Percentiles rank a stretch among this genome's conserved stretches.
Evolutionary conservation across 352 stramenopile genomes (phyloP).

Genomic region (Pythium rhizo-oryzae): DNA sequence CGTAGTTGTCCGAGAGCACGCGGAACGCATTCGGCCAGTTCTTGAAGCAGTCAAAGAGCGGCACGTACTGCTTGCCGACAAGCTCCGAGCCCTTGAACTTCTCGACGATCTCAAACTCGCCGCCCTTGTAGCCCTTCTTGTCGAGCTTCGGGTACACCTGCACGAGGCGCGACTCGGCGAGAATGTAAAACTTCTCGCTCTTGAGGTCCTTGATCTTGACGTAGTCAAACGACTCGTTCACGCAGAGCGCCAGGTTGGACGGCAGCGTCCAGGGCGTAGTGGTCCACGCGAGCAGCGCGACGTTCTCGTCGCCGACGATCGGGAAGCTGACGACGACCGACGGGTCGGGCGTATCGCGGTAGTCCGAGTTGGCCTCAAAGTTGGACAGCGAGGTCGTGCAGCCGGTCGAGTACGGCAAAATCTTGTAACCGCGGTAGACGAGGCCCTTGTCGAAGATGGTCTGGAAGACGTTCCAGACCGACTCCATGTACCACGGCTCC

Average conservation of each 20-base stretch:
- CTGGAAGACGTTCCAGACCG: constrained; percentile 99
- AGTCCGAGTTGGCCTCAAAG: constrained; percentile 99
- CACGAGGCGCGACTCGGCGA: constrained; percentile 92
- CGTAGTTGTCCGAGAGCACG: constrained; percentile 98
- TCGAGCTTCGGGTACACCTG: constrained; percentile 98
- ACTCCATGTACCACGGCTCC: constrained; percentile 99
- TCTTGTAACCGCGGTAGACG: constrained; percentile 99
- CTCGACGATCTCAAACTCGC: constrained; percentile 92
- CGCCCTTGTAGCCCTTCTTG: constrained; percentile 97
- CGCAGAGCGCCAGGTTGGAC: constrained; percentile 98
- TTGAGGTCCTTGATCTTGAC: constrained; percentile 97
- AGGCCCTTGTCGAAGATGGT: constrained; percentile 98
- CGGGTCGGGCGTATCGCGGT: constrained; percentile 98
- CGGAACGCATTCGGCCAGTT: constrained; percentile 92
- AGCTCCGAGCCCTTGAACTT: constrained; percentile 92
- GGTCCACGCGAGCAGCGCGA: constrained; percentile 97
- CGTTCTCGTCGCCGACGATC: constrained; percentile 83
- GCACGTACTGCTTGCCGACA: constrained; percentile 96
- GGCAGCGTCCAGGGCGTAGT: constrained; percentile 99
- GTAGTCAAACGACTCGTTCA: constrained; percentile 97
- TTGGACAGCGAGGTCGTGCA: constrained; percentile 99
- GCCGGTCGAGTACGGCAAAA: constrained; percentile 99
- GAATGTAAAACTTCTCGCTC: constrained; percentile 92
- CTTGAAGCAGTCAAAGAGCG: constrained; percentile 97
- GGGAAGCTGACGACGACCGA: constrained; percentile 98